A percentile compares a stretch with the other conserved stretches of the same genome.
phyloP scores from a whole-genome alignment of 2,329 filamentous ascomycete species.

The Colletotrichum lentis region DNA sequence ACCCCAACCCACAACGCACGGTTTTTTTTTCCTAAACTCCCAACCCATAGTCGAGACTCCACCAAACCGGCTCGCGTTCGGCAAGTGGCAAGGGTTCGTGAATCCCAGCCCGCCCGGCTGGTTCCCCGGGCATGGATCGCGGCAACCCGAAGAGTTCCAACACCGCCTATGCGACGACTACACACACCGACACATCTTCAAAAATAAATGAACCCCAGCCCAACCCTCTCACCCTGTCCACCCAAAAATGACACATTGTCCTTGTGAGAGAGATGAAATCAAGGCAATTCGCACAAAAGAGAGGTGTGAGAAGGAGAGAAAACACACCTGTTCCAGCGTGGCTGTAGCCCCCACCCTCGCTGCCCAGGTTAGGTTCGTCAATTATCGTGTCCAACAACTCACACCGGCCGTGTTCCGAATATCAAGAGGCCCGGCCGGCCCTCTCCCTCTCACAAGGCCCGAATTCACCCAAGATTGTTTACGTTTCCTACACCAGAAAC shows the following conservation, averaged over 20 bases:
- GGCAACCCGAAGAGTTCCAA: neutral
- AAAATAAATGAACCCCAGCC: neutral
- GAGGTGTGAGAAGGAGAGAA: too few relatives aligned
- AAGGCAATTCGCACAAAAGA: slow-evolving; percentile 2
- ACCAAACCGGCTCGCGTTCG: slow-evolving; percentile 7
- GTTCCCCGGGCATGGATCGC: neutral
- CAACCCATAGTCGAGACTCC: neutral
- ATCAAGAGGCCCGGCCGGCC: too few relatives aligned
- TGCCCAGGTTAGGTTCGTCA: neutral
- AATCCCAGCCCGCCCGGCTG: slow-evolving; percentile 1
- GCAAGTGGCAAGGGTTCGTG: slow-evolving; percentile 3
- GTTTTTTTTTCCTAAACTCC: neutral
- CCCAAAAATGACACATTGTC: neutral
- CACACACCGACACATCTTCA: slow-evolving; percentile 14
- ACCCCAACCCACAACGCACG: slow-evolving; percentile 33
- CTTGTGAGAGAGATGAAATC: neutral
- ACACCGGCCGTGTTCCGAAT: neutral
- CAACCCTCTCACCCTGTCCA: slow-evolving; percentile 23
- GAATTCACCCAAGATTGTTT: neutral
- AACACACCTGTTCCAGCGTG: neutral
- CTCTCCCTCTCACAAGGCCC: neutral
- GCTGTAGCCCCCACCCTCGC: neutral
- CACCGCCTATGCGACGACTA: slow-evolving; percentile 11
- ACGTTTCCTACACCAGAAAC: neutral
- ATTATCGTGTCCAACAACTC: slow-evolving; percentile 1